Conservation (phyloP, 2,329 filamentous ascomycete species). For the Dothistroma pini region DNA sequence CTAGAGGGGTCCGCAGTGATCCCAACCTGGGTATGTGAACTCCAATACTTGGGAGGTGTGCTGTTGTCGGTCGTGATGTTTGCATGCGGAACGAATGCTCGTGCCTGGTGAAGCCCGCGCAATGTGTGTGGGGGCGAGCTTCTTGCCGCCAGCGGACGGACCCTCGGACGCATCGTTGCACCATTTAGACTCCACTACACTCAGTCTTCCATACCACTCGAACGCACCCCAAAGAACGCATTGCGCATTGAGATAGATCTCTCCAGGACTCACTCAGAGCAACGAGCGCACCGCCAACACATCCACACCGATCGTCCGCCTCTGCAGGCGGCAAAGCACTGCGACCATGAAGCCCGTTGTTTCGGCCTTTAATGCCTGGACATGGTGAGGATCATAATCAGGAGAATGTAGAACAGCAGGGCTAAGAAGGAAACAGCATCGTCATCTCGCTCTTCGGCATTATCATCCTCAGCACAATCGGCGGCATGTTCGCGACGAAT, state of each 20-base stretch:
- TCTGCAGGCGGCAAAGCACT: conserved; percentile 17
- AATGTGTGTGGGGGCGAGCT: not conserved
- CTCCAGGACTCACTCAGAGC: not conserved
- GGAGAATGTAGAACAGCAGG: not conserved
- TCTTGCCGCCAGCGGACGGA: not conserved
- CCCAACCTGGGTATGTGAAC: too few relatives aligned
- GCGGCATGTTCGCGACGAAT: conserved; percentile 68
- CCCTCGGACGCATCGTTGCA: not conserved
- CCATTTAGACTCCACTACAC: not conserved
- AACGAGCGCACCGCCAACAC: not conserved
- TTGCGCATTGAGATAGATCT: not conserved
- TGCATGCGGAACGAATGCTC: not conserved
- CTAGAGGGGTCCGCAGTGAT: too few relatives aligned
- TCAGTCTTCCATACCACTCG: not conserved
- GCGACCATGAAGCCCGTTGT: conserved; percentile 89
- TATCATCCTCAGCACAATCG: conserved; percentile 61
- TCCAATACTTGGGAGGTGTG: too few relatives aligned
- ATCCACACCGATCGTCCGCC: not conserved
- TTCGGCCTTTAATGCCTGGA: conserved; percentile 88
- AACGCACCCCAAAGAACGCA: not conserved
- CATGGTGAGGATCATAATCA: conserved; percentile 60
- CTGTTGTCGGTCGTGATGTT: not conserved
- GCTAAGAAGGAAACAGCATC: conserved; percentile 53
- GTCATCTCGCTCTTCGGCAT: conserved; percentile 63
- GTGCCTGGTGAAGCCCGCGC: not conserved